Evolutionary conservation across 148 eudicot species (phyloP), one percentile per base, ranked within the genome.

Genomic region (Chenopodium formosanum): DNA sequence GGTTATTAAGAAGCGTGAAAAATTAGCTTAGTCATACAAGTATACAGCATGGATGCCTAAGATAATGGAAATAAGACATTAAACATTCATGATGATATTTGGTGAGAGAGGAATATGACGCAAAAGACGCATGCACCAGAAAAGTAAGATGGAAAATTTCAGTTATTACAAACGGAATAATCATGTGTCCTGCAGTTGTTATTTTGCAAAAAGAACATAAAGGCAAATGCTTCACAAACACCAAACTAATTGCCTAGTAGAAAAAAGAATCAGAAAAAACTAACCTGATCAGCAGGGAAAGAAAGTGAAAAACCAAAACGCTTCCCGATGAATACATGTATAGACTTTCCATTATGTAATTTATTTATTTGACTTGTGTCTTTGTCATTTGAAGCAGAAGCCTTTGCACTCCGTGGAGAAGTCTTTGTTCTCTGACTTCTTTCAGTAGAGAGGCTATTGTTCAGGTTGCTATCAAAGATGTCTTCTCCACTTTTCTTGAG

Each of bases 281-380:
- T 85, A 86, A 92, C 99, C 90, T 89, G 89, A 46, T 89, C 94
- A 64, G 79, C 84, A 53, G 99, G 97, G 83, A 94, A 96, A 66
- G 88, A 84, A 64, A 78, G 82, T 6, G 95, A 89, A 86, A 96
- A 92, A 73, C 84, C 58, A 86, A 94, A 96, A 37, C 84, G 78
- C 74, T 84, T 91, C 77, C 92, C 92, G 67, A 75, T 73, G 73
- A 94, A 96, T 70, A 94, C 92, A 78, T 80, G 74, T 70, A 84
- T 79, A 78, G 85, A 86, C 84, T 83, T 91, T 77, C 60, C 80
- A 70, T 75, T 82, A 53, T 80, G 88, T 47, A 78, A 70, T 79
- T 83, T 76, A 40, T 83, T 89, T 83, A 77, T 84, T 65, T 80
- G 88, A 83, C 85, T 85, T 83, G 85, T 73, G 40, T 75, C 86